A percentile compares a stretch with the other conserved stretches of the same genome.
Conservation (phyloP, 306 rosid species). For the Pterocarpus macrocarpus region DNA sequence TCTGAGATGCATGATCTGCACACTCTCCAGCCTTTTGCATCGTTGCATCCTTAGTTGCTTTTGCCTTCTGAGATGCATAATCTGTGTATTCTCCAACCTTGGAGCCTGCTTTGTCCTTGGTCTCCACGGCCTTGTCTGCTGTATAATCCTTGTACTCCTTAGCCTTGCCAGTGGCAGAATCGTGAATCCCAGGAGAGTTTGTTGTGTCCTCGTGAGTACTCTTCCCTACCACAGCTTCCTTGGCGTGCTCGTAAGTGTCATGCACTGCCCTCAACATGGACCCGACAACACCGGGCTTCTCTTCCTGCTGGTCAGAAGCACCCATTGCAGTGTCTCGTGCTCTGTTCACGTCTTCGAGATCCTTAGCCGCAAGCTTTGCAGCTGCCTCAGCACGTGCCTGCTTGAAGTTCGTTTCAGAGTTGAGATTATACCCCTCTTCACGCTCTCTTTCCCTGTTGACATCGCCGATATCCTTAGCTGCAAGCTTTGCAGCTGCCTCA, state of each 20-base stretch:
- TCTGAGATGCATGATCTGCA: slow-evolving; percentile 1
- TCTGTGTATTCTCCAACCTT: slow-evolving; percentile 15
- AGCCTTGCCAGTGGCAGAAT: slow-evolving; percentile 37
- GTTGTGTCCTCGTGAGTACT: not conserved
- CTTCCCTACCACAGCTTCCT: slow-evolving; percentile 78
- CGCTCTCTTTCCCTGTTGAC: slow-evolving; percentile 52
- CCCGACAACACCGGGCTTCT: slow-evolving; percentile 66
- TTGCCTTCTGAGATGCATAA: slow-evolving; percentile 39
- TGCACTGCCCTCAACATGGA: slow-evolving; percentile 65
- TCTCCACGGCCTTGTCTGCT: slow-evolving; percentile 26
- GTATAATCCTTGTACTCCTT: slow-evolving; percentile 14
- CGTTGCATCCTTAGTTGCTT: slow-evolving; percentile 19
- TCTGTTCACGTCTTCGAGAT: slow-evolving; percentile 65
- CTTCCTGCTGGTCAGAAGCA: not conserved
- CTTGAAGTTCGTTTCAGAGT: slow-evolving; percentile 49
- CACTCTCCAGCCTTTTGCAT: not conserved
- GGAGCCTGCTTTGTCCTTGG: not conserved
- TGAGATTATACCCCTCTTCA: slow-evolving; percentile 19
- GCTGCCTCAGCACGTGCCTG: slow-evolving; percentile 78
- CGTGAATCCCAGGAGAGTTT: not conserved
- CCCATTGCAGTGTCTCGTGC: slow-evolving; percentile 25
- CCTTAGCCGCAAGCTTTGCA: slow-evolving; percentile 66
- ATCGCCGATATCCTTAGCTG: slow-evolving; percentile 66
- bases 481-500: slow-evolving; percentile 71
- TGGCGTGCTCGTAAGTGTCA: slow-evolving; percentile 58